phyloP scores from a whole-genome alignment of 2,329 filamentous ascomycete genomes.

The Neurospora sp. region DNA sequence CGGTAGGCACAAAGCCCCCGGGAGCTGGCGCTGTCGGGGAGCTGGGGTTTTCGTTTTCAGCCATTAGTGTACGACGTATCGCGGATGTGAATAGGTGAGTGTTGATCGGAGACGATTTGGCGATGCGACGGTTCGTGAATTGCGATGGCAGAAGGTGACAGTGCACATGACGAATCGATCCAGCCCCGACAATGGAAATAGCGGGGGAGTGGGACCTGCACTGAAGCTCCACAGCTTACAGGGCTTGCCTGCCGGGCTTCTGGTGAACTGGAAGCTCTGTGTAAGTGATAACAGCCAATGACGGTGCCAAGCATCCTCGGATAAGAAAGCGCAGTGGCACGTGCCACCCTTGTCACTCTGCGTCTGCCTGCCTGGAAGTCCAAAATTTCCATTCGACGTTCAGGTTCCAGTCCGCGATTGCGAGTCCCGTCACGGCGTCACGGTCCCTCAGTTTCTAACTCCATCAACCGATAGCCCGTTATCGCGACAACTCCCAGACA shows the following conservation, averaged over 20 bases:
- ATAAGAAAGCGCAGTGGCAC: not conserved
- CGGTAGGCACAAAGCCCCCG: slow-evolving; percentile 42
- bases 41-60: slow-evolving; percentile 9
- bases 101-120: not conserved
- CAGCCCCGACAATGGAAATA: not conserved
- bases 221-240: not conserved
- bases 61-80: slow-evolving; percentile 16
- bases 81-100: no score
- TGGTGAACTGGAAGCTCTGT: not conserved
- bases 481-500: not conserved
- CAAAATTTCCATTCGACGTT: not conserved
- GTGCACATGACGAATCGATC: not conserved
- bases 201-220: not conserved
- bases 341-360: not conserved
- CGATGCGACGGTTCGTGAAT: not conserved
- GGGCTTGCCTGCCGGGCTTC: not conserved
- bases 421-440: not conserved
- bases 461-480: not conserved
- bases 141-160: not conserved
- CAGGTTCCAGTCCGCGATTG: not conserved
- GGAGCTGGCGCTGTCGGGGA: slow-evolving; percentile 16
- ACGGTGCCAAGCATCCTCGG: not conserved
- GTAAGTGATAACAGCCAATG: not conserved
- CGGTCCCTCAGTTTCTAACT: not conserved
- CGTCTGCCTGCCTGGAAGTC: not conserved